A percentile compares a stretch with the other conserved stretches of the same genome.
phyloP scores from a whole-genome alignment of 1,284 basidiomycete genomes.

The Boletus semigastroideus region DNA sequence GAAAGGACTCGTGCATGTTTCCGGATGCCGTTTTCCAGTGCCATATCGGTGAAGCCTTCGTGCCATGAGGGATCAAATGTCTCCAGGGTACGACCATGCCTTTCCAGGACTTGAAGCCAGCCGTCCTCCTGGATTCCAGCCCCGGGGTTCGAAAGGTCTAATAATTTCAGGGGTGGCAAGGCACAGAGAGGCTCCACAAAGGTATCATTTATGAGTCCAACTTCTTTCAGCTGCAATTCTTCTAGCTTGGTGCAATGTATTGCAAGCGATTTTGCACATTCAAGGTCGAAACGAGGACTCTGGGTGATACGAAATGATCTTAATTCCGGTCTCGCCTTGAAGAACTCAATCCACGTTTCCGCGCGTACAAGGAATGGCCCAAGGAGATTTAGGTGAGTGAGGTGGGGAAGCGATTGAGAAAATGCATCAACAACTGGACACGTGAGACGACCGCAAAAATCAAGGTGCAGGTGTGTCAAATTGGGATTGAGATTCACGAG shows the following conservation, averaged over 20 bases:
- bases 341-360: slow-evolving; percentile 76
- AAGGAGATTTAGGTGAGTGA: slow-evolving; percentile 78
- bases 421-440: slow-evolving; percentile 68
- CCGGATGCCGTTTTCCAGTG: slow-evolving; percentile 64
- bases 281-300: slow-evolving; percentile 84
- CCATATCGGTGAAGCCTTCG: slow-evolving; percentile 50
- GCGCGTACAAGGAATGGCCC: slow-evolving; percentile 87
- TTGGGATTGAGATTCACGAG: slow-evolving; percentile 81
- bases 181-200: slow-evolving; percentile 58
- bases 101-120: slow-evolving; percentile 55
- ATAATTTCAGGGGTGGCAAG: slow-evolving; percentile 46
- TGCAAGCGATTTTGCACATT: slow-evolving; percentile 67
- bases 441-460: slow-evolving; percentile 86
- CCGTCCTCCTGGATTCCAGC: slow-evolving; percentile 57
- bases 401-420: slow-evolving; percentile 60
- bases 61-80: slow-evolving; percentile 70
- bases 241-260: slow-evolving; percentile 59
- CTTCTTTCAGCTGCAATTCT: slow-evolving; percentile 77
- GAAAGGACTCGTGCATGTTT: slow-evolving; percentile 52
- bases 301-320: slow-evolving; percentile 80
- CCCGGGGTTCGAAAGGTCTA: slow-evolving; percentile 63
- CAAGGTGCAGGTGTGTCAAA: slow-evolving; percentile 73
- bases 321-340: slow-evolving; percentile 61
- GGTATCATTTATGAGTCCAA: slow-evolving; percentile 69
- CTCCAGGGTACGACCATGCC: slow-evolving; percentile 39